Conservation (phyloP, 2,329 filamentous ascomycete genomes). For the Fusarium sambucinum region DNA sequence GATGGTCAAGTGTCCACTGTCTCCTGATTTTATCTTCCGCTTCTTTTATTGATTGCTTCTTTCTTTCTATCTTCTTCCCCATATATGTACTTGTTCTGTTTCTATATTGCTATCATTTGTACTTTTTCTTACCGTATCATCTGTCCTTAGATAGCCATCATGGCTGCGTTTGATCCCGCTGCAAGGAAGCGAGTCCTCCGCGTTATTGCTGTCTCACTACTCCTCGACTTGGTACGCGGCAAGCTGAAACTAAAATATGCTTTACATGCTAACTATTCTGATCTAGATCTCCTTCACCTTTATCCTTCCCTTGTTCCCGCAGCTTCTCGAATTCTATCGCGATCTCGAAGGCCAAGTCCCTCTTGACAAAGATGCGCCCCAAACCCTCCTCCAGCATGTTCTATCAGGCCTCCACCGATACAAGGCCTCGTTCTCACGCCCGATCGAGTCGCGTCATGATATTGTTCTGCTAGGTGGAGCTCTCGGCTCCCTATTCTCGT, state of each 20-base stretch:
- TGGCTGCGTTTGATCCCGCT: slow-evolving; percentile 63
- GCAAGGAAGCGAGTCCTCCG: slow-evolving; percentile 84
- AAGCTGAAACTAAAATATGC: neutral
- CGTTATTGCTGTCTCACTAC: slow-evolving; percentile 88
- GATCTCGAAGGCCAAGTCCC: slow-evolving; percentile 76
- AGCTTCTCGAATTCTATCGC: slow-evolving; percentile 95
- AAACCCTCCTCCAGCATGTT: slow-evolving; percentile 81
- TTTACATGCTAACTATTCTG: slow-evolving; percentile 12
- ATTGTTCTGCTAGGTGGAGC: slow-evolving; percentile 95
- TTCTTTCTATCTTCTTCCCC: neutral
- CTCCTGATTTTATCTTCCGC: slow-evolving; percentile 34
- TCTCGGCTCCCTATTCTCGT: slow-evolving; percentile 89
- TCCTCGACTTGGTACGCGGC: slow-evolving; percentile 82
- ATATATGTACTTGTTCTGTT: neutral
- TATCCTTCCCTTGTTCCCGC: slow-evolving; percentile 95
- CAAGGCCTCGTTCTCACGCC: slow-evolving; percentile 90
- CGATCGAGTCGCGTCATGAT: slow-evolving; percentile 96
- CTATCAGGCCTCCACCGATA: slow-evolving; percentile 90
- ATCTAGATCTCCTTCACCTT: slow-evolving; percentile 95
- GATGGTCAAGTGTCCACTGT: slow-evolving; percentile 40
- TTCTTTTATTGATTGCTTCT: slow-evolving; percentile 10
- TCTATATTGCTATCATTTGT: neutral
- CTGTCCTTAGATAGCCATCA: slow-evolving; percentile 42
- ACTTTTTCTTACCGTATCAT: neutral
- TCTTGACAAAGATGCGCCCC: slow-evolving; percentile 58